Base-by-base conservation (phyloP, 2,329 filamentous ascomycete species). In the Verticillium dahliae region DNA sequence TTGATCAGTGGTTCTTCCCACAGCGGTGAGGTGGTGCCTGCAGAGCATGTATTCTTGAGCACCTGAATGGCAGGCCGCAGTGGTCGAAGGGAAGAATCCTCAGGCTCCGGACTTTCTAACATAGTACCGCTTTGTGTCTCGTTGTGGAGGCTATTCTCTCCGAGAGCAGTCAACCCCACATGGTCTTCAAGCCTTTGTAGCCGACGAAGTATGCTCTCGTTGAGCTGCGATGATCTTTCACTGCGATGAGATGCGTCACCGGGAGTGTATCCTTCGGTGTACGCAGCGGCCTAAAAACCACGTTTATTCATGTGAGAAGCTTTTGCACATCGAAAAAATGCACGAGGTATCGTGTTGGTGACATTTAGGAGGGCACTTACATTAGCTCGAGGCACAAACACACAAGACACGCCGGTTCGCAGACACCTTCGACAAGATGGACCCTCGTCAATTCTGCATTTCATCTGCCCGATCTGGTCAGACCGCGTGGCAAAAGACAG, bases 321-420 rank as follows among this genome's bases (percentile, higher is more conserved):
- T 31, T 31, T 5, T 31, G 3, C 27, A 31, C 5, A 31, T 31
- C 27, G 18, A 31, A 31, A 31, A 31, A 31, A 31, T 4, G 27
- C 27, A 31, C 27, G 27, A 31, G 27, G 27, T 31, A 31, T 31
- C 27, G 27, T 31, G 27, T 31, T 31, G n/a, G 18, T 7, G 13
- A 4, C 3, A 18, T 52, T 10, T 4, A 22, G 5, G 45, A 18
- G 45, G 45, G 57, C 22, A 62, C 72, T 61, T 66, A 75, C 75
- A 65, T 77, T 77, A 54, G 74, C 74, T 50, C 75, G 69, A 11
- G 75, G 75, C 37, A 76, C 74, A 61, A 77, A 77, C 13, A 77
- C 69, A 65, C 75, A 78, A 27, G 73, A 72, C 10, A 74, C 68
- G n/a, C 72, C 73, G 5, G 70, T 68, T 9, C 71, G 70, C 18